phyloP scores from a whole-genome alignment of 2,329 filamentous ascomycete genomes.

The Metarhizium brunneum region DNA sequence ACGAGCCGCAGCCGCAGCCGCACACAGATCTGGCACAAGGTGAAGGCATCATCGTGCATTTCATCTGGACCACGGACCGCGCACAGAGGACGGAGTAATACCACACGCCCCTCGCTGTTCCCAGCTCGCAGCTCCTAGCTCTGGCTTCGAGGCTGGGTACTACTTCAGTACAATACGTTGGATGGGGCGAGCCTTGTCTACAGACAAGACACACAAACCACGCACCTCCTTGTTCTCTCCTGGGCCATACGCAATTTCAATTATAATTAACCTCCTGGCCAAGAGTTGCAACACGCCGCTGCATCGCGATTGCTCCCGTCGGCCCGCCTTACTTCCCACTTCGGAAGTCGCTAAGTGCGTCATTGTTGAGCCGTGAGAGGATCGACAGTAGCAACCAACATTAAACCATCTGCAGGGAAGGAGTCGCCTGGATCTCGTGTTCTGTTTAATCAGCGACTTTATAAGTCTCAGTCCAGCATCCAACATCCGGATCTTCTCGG shows the following conservation, averaged over 20 bases:
- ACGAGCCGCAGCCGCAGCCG: background rate
- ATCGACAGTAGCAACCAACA: background rate
- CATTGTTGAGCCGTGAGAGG: background rate
- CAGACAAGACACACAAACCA: background rate
- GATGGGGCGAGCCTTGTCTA: background rate
- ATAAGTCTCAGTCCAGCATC: background rate
- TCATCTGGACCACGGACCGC: background rate
- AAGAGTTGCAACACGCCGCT: background rate
- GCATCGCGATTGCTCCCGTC: background rate
- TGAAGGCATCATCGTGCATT: conserved; percentile 5
- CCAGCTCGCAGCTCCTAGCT: background rate
- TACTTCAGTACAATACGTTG: background rate
- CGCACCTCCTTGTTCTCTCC: background rate
- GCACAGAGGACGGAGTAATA: background rate
- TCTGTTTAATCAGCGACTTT: background rate
- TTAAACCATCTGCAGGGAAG: background rate
- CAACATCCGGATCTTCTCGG: background rate
- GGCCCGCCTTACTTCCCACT: background rate
- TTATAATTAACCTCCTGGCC: background rate
- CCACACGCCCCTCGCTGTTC: conserved; percentile 1
- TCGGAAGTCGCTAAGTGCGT: background rate
- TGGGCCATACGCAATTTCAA: background rate
- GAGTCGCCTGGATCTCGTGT: background rate
- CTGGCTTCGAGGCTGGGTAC: background rate
- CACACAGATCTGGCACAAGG: conserved; percentile 2